These are phyloP conservation scores for Cercospora zeina DNA, from an alignment of 2,329 filamentous ascomycete genomes.

Conservation along the genomic window DNA sequence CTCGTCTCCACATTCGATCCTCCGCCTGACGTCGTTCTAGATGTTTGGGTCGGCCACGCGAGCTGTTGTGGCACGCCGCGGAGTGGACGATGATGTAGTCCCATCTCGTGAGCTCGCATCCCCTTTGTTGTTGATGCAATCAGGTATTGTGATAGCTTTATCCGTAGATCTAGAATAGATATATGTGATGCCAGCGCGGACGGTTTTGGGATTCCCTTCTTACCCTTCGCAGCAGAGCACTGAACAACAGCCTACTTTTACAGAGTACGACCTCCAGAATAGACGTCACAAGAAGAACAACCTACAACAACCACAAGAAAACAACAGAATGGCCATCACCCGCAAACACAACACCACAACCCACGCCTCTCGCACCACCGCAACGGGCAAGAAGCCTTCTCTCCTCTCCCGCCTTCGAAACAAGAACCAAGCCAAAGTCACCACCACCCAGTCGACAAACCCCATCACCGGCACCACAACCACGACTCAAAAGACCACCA, in stretches of 20 bases:
- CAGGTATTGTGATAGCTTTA: constrained; percentile 8
- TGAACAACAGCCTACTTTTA: constrained; percentile 2
- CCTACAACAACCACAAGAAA: neutral
- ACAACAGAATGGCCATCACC: constrained; percentile 11
- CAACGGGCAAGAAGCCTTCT: constrained; percentile 49
- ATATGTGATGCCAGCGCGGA: constrained; percentile 14
- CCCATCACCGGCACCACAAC: constrained; percentile 45
- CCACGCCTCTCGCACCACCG: constrained; percentile 30
- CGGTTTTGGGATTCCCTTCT: constrained; percentile 5
- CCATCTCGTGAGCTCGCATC: neutral
- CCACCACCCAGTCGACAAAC: constrained; percentile 48
- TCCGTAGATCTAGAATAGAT: neutral
- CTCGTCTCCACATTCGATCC: constrained; percentile 1
- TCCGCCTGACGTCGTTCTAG: constrained; percentile 6
- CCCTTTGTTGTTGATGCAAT: constrained; percentile 1
- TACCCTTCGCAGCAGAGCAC: constrained; percentile 12
- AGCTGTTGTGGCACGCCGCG: neutral
- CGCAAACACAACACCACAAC: constrained; percentile 8
- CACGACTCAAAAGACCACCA: constrained; percentile 38
- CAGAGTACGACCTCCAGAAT: constrained; percentile 3
- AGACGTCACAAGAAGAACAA: neutral
- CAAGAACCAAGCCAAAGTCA: constrained; percentile 46
- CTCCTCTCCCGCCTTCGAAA: constrained; percentile 57
- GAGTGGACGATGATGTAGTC: constrained; percentile 15
- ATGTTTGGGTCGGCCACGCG: neutral